Evolutionary conservation across 768 basidiomycete genomes (phyloP), one percentile per base, ranked within the genome.

Genomic region (Lactarius deliciosus): DNA sequence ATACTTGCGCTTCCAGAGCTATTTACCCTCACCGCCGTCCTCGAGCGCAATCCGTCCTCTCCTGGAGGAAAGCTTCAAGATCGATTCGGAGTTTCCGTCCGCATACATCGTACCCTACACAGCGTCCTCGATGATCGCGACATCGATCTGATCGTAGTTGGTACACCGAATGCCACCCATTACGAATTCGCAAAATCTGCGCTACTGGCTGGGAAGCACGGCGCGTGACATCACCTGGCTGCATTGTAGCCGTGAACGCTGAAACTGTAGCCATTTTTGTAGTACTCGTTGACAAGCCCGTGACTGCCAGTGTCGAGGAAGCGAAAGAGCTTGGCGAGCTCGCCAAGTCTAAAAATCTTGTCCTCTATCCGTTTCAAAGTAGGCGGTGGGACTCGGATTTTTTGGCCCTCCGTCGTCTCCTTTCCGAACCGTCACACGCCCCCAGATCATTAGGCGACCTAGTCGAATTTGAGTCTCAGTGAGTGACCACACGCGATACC

Each of bases 241-340:
- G 22, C 10, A 53, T 41, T 11, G 10, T 41, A 20, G 10, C 50
- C 5, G 10, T 3, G 40, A 7, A 8, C 2, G 13, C 45, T 25
- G 57, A 57, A 18, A 63, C 50, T 50, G 32, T 36, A 30, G 36
- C 28, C 30, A 32, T 61, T 45, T 40, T 47, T 47, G 36, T 65
- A 89, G 91, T 90, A 20, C 85, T 92, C 47, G 87, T 92, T 43
- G 91, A 92, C 73, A 93, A 93, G 73, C 91, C 91, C 5, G 81
- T 91, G 20, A 86, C 88, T 3, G 80, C 89, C 3, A 87, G 85
- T 1, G 77, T 77, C 1, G 75, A 77, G 18, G 81, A 92, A 72
- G 89, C 89, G 5, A 76, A 74, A 61, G 85, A 88, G 67, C 84
- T 93, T 34, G 83, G 81, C 16, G 75, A 75, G 15, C 76, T 92